Conservation (phyloP, 805 yeast genomes). For the Wickerhamiella nectarea region DNA sequence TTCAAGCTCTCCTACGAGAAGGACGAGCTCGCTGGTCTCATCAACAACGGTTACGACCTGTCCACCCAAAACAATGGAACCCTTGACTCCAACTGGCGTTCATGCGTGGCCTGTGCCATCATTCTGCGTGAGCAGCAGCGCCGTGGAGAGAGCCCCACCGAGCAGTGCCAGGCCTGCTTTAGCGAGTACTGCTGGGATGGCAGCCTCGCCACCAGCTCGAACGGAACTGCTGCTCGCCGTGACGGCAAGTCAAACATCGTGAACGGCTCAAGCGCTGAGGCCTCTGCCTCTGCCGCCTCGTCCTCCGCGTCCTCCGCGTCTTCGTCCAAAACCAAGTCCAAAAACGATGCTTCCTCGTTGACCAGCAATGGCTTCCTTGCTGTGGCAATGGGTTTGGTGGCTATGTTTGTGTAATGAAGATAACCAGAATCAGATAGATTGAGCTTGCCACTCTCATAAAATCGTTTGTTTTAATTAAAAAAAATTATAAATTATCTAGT, state of each 20-base stretch:
- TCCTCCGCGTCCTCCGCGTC: not conserved
- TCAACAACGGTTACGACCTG: slow-evolving; percentile 57
- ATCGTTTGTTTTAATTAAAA: too few species aligned
- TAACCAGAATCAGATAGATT: too few species aligned
- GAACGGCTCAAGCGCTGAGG: not conserved
- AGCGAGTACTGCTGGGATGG: slow-evolving; percentile 60
- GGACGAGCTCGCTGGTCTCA: slow-evolving; percentile 41
- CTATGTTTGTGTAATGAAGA: slow-evolving; percentile 5
- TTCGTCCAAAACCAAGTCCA: not conserved
- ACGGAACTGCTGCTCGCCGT: slow-evolving; percentile 14
- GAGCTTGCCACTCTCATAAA: too few species aligned
- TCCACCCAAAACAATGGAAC: slow-evolving; percentile 49
- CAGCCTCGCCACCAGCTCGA: slow-evolving; percentile 2
- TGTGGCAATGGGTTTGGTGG: not conserved
- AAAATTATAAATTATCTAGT: not conserved
- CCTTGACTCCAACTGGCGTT: slow-evolving; percentile 45
- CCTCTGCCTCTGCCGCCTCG: not conserved
- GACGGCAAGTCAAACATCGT: slow-evolving; percentile 26
- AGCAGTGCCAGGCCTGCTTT: slow-evolving; percentile 58
- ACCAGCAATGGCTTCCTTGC: slow-evolving; percentile 1
- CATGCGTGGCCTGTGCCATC: slow-evolving; percentile 68
- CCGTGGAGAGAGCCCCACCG: slow-evolving; percentile 39
- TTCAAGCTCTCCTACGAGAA: slow-evolving; percentile 45
- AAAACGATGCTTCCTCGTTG: not conserved
- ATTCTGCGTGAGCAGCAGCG: slow-evolving; percentile 62